Evolutionary conservation across 2,329 filamentous ascomycete genomes (phyloP).

Genomic region (Waltergamsia citrina): DNA sequence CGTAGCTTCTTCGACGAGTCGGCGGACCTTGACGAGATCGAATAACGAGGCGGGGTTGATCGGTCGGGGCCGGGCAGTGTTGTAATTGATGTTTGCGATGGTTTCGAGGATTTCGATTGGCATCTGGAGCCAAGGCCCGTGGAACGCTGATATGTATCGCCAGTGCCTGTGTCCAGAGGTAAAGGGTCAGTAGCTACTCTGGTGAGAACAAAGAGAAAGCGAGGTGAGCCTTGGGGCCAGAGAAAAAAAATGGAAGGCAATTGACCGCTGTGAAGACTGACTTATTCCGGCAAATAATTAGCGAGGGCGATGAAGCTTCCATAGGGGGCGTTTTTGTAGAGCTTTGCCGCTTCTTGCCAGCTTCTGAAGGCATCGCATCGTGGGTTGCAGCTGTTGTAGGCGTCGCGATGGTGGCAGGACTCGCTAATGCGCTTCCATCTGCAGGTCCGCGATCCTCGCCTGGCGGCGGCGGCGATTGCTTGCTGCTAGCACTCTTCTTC

Average conservation of each 20-base stretch:
- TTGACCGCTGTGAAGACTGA: slow-evolving; percentile 4
- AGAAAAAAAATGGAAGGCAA: not conserved
- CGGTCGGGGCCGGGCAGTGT: slow-evolving; percentile 63
- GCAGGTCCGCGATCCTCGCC: not conserved
- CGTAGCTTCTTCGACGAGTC: slow-evolving; percentile 71
- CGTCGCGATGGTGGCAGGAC: not conserved
- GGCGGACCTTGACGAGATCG: slow-evolving; percentile 74
- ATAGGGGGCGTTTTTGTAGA: not conserved
- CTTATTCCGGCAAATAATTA: slow-evolving; percentile 7
- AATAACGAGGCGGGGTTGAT: slow-evolving; percentile 76
- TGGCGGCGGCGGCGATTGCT: not conserved
- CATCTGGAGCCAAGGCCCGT: slow-evolving; percentile 75
- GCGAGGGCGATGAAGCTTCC: not conserved
- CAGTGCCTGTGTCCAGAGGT: slow-evolving; percentile 57
- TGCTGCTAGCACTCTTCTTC: slow-evolving; percentile 4
- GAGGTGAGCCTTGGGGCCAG: too few species aligned
- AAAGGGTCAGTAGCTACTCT: too few species aligned
- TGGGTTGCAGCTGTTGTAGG: not conserved
- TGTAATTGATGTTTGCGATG: slow-evolving; percentile 72
- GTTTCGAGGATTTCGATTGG: slow-evolving; percentile 71
- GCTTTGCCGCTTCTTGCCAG: not conserved
- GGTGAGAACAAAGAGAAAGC: too few species aligned
- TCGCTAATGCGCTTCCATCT: not conserved
- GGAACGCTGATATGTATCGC: slow-evolving; percentile 76
- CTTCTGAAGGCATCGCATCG: too few species aligned